These are phyloP conservation scores for Aurantiochytrium sp. DNA, from an alignment of 108 stramenopile genomes.

Conservation along the genomic window DNA sequence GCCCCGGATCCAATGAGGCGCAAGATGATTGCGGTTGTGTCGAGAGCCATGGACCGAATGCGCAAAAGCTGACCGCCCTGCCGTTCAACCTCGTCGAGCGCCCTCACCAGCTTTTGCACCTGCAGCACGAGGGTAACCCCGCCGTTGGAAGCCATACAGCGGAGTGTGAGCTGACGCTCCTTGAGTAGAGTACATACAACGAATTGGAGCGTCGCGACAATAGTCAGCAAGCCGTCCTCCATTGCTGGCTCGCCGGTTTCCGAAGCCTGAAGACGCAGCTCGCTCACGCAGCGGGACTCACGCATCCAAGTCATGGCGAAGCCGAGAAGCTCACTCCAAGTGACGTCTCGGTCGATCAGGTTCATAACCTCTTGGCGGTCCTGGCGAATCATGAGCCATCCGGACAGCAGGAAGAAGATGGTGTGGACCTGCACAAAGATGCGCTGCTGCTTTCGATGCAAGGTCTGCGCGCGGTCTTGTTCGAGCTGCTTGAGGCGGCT, in stretches of 20 bases:
- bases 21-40: not conserved
- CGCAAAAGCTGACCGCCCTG: not conserved
- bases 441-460: not conserved
- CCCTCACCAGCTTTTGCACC: not conserved
- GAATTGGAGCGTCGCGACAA: not conserved
- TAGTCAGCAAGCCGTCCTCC: not conserved
- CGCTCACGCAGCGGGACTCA: not conserved
- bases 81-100: not conserved
- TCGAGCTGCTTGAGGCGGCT: not conserved
- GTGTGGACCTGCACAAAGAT: not conserved
- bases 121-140: not conserved
- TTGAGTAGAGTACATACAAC: not conserved
- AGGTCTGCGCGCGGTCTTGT: not conserved
- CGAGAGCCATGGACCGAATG: not conserved
- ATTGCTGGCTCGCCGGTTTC: not conserved
- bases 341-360: not conserved
- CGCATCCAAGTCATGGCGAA: constrained; percentile 14
- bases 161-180: not conserved
- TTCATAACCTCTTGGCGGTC: not conserved
- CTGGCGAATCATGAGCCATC: not conserved
- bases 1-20: not conserved
- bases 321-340: not conserved
- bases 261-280: not conserved
- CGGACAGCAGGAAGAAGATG: not conserved
- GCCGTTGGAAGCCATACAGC: constrained; percentile 11